Evolutionary conservation across 176 grass and related monocot species (phyloP), one percentile per base, ranked within the genome.

Genomic region (Oryza officinalis): DNA sequence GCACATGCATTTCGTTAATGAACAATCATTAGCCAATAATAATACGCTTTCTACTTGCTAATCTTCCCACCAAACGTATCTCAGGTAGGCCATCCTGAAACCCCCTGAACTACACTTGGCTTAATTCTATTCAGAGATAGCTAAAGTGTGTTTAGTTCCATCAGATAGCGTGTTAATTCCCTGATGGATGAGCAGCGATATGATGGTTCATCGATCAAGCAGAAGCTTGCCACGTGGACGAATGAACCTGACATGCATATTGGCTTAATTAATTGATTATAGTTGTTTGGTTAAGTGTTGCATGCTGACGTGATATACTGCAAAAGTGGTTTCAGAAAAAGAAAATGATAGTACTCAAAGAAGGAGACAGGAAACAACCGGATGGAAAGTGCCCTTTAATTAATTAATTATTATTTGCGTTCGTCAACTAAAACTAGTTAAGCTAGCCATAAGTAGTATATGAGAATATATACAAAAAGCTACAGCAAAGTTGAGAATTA

Each of bases 161-260:
- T 61, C n/a, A 25, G 22, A 61, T 4, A 25, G n/a, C 57, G 57
- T 61, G 22, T 60, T 84, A 63, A 45, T 45, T 15, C 63, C 46
- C 5, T 25, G 35, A 35, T 63, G 65, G 74, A 10, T 15, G 74
- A 60, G 6, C 23, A 61, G 54, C 33, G 33, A 35, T 35, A 35
- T 30, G 27, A 66, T 74, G 59, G 27, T 8, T 59, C 54, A 61
- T 61, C 57, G 13, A 75, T 46, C 74, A 10, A 23, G 37, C 26
- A 15, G 49, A 0, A 71, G 66, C 66, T 33, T 31, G 83, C 54
- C 83, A 64, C 83, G 49, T 85, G 75, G 52, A 71, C 27, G 12
- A 78, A 20, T 61, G 0, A 27, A 22, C 25, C 23, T 26, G 27
- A 60, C 13, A 38, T 44, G 4, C 2, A 26, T 28, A 9, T 5